Base-by-base conservation (phyloP, 257 asterid species). In the Nicotiana tabacum region DNA sequence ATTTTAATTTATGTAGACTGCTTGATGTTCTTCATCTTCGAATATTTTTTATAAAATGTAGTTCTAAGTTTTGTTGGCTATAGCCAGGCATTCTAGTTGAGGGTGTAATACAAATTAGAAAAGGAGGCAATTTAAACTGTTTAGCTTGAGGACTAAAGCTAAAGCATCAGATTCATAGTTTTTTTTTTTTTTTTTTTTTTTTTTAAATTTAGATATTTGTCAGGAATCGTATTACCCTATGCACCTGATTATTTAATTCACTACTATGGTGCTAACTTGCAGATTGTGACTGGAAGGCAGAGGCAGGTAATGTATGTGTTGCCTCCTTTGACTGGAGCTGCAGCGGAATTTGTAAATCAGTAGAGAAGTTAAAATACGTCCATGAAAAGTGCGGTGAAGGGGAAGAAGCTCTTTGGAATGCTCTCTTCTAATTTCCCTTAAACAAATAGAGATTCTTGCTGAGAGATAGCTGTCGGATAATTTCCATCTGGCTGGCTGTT, bases 311-410 rank as follows among this genome's bases (percentile, higher is more conserved):
- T 43, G 89, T 90, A 51, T 90, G 94, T 60, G 88, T 88, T 9
- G 94, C 94, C 69, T 90, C 94, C 2, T 90, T 90, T 33, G 94
- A 90, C 67, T 90, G 94, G 94, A 89, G 92, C 78, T 90, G 94
- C 89, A 90, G 94, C 27, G 92, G 94, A 24, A 90, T 90, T 61
- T 90, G 92, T 88, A 88, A 87, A 87, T 90, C 93, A 17, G 90
- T 89, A 15, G 91, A 90, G 77, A 90, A 83, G 82, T 33, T 89
- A 37, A 88, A 85, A 69, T 89, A 84, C 64, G 91, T 90, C 10
- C 94, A 90, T 21, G 89, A 87, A 64, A 85, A 74, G 35, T 90
- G 94, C 77, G 91, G 92, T 60, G 94, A 90, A 84, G 94, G 94
- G 15, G 94, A 90, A 69, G 94, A 90, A 57, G 91, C 94, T 67